Conservation (phyloP, 768 basidiomycete species). For the Suillus brevipes region DNA sequence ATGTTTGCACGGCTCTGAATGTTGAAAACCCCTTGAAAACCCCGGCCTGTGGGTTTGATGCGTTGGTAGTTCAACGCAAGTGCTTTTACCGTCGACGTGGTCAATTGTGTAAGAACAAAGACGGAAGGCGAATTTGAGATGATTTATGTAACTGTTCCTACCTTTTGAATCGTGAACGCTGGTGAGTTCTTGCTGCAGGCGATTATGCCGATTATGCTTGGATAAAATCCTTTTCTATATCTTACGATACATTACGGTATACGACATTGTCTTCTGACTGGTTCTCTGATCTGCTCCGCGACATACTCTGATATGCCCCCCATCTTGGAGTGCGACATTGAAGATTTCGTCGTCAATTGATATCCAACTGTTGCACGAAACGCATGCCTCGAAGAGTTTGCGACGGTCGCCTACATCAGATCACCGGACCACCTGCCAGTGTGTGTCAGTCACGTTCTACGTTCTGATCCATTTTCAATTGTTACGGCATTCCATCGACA, state of each 20-base stretch:
- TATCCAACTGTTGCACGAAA: not conserved
- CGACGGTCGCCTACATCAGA: not conserved
- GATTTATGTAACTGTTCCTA: not conserved
- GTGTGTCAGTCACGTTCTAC: not conserved
- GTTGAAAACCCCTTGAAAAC: not conserved
- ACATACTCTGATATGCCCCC: not conserved
- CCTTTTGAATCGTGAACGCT: too few relatives aligned
- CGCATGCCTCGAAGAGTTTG: not conserved
- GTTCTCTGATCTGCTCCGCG: not conserved
- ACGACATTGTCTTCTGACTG: too few relatives aligned
- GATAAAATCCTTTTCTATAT: too few relatives aligned
- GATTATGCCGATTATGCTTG: too few relatives aligned
- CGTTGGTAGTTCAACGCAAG: not conserved
- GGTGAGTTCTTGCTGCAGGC: too few relatives aligned
- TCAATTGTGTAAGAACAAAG: not conserved
- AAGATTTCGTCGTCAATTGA: not conserved
- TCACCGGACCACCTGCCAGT: not conserved
- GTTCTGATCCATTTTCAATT: not conserved
- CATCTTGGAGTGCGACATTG: not conserved
- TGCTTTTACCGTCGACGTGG: not conserved
- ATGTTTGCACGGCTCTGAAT: not conserved
- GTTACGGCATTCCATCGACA: not conserved
- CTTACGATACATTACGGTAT: too few relatives aligned
- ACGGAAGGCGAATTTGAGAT: not conserved
- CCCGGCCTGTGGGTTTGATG: not conserved